Evolutionary conservation across 805 yeast species (phyloP).

Genomic region (Ogataea glucozyma): DNA sequence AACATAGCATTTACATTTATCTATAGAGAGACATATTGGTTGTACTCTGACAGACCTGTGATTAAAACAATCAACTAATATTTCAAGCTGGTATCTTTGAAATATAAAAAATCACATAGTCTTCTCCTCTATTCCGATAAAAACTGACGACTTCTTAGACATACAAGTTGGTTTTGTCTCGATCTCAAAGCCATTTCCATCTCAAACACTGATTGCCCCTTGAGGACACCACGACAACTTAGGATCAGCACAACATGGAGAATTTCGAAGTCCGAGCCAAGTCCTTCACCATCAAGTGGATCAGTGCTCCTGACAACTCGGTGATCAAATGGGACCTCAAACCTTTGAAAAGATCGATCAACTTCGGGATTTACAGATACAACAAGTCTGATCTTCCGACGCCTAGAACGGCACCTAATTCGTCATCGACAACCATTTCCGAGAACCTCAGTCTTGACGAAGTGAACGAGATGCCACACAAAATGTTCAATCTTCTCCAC

Average conservation of each 20-base stretch:
- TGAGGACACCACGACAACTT: no score
- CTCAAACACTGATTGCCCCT: no score
- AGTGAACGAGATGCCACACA: conserved; percentile 34
- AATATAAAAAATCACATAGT: no score
- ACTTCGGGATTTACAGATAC: conserved; percentile 36
- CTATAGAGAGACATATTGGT: neutral
- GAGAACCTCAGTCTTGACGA: conserved; percentile 30
- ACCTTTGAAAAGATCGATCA: conserved; percentile 68
- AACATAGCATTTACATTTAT: neutral
- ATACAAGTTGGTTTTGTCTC: no score
- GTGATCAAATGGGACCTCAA: conserved; percentile 76
- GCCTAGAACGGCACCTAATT: conserved; percentile 18
- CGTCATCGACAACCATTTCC: conserved; percentile 17
- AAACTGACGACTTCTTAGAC: no score
- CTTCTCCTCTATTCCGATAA: no score
- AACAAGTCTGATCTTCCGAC: conserved; percentile 20
- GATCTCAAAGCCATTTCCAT: no score
- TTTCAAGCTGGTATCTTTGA: no score
- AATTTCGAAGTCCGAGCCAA: conserved; percentile 87
- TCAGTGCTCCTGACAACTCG: conserved; percentile 68
- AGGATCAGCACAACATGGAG: conserved; percentile 57
- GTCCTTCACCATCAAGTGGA: conserved; percentile 90
- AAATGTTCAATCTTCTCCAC: conserved; percentile 25
- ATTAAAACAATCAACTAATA: no score
- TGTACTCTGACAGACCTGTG: no score